Evolutionary conservation across 371 early-diverging fungal genomes (phyloP).

Genomic region (Lichtheimia ramosa): DNA sequence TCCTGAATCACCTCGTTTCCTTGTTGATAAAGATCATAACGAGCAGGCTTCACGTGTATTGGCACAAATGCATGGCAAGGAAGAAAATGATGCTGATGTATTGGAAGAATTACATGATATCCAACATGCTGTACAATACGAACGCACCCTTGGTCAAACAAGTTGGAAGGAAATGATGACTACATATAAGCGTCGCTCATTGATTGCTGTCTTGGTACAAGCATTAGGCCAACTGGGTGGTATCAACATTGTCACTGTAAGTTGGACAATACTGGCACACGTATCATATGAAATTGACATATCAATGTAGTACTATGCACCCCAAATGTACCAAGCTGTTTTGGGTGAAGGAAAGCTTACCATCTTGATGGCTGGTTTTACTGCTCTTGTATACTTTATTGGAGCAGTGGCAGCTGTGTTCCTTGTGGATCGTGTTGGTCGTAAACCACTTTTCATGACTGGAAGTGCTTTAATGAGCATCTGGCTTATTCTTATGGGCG

Average conservation of each 20-base stretch:
- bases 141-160: slow-evolving; percentile 65
- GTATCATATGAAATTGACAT: too few species aligned
- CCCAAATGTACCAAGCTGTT: slow-evolving; percentile 64
- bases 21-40: slow-evolving; percentile 38
- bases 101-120: slow-evolving; percentile 74
- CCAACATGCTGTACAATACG: slow-evolving; percentile 61
- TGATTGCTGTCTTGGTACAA: slow-evolving; percentile 71
- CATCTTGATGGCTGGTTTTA: slow-evolving; percentile 39
- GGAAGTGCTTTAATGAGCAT: slow-evolving; percentile 34
- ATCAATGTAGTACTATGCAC: slow-evolving; percentile 55
- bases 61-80: slow-evolving; percentile 68
- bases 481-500: slow-evolving; percentile 38
- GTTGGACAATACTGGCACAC: too few species aligned
- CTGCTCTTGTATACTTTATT: slow-evolving; percentile 36
- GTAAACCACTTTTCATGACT: slow-evolving; percentile 40
- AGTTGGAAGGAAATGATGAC: slow-evolving; percentile 73
- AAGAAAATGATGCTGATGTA: slow-evolving; percentile 53
- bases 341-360: slow-evolving; percentile 29
- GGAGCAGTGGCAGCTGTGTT: slow-evolving; percentile 32
- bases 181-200: slow-evolving; percentile 48
- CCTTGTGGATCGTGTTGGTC: slow-evolving; percentile 36
- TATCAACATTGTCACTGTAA: slow-evolving; percentile 67
- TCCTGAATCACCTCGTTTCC: slow-evolving; percentile 57
- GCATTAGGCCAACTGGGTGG: slow-evolving; percentile 62
- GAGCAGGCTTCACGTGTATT: slow-evolving; percentile 64